These are phyloP conservation scores for Claviceps monticola DNA, from an alignment of 2,329 filamentous ascomycete species.

Conservation along the genomic window DNA sequence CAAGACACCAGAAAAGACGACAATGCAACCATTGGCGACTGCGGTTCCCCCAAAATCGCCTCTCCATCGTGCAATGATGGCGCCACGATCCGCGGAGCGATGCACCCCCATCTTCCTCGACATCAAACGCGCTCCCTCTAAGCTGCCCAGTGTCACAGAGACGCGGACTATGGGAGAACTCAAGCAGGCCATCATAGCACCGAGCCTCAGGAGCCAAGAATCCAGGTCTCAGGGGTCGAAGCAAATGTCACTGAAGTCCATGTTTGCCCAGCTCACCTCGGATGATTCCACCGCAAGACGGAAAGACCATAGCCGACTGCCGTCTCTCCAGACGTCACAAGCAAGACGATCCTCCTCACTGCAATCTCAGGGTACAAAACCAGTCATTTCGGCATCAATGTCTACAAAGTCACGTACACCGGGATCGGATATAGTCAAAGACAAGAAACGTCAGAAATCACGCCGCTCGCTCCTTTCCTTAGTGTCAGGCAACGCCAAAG, in stretches of 20 bases:
- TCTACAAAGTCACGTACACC: not conserved
- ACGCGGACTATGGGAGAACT: constrained; percentile 6
- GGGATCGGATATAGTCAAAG: not conserved
- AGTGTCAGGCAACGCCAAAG: not conserved
- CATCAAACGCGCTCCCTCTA: not conserved
- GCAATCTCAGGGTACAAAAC: not conserved
- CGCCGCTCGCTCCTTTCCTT: constrained; percentile 3
- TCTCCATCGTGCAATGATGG: not conserved
- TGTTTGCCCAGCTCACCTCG: not conserved
- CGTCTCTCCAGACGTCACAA: not conserved
- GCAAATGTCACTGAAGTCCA: not conserved
- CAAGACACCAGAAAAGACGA: constrained; percentile 2
- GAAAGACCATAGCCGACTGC: not conserved
- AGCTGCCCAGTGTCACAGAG: not conserved
- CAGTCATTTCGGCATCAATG: not conserved
- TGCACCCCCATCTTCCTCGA: constrained; percentile 5
- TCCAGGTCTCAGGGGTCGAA: not conserved
- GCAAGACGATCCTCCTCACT: not conserved
- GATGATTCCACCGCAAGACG: not conserved
- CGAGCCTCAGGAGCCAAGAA: not conserved
- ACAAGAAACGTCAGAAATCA: constrained; percentile 1
- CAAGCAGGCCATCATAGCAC: constrained; percentile 5
- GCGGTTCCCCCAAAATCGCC: not conserved
- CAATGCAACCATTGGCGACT: not conserved
- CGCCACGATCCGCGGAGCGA: constrained; percentile 5